Percentiles rank a stretch among this genome's conserved stretches.
phyloP scores from a whole-genome alignment of 345 rosid genomes.

The Turritis glabra region DNA sequence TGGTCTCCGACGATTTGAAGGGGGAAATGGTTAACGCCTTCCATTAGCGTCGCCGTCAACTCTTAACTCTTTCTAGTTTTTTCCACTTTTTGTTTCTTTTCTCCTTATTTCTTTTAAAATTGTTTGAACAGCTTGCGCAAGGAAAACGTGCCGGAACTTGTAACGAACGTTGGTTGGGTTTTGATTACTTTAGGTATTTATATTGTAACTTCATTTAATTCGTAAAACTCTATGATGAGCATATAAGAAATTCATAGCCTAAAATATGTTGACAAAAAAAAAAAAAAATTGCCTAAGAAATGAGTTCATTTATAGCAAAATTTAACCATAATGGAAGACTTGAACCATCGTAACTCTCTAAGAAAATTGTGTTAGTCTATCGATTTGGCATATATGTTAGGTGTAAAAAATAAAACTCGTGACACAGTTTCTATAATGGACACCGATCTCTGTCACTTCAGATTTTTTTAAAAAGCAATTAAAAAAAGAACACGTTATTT shows the following conservation, averaged over 20 bases:
- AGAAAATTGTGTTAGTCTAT: background rate
- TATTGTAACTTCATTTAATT: background rate
- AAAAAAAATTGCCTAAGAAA: too few species aligned
- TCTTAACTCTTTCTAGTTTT: background rate
- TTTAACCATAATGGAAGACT: background rate
- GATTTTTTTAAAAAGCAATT: background rate
- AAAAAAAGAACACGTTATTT: constrained; percentile 20
- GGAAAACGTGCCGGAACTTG: constrained; percentile 30
- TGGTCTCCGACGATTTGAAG: background rate
- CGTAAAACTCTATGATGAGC: background rate
- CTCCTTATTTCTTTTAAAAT: background rate
- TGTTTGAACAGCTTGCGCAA: background rate
- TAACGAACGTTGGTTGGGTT: constrained; percentile 9
- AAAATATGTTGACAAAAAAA: too few species aligned
- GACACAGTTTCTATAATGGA: background rate
- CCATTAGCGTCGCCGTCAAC: constrained; percentile 31
- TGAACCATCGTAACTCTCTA: too few species aligned
- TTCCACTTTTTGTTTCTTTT: background rate
- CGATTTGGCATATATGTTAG: background rate
- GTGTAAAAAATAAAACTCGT: background rate
- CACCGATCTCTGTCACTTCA: constrained; percentile 1
- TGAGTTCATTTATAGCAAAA: too few species aligned
- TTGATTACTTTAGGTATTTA: background rate
- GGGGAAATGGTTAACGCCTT: background rate
- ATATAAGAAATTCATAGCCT: background rate